Conservation (phyloP, 2,329 filamentous ascomycete genomes). For the Neofusicoccum sp. region DNA sequence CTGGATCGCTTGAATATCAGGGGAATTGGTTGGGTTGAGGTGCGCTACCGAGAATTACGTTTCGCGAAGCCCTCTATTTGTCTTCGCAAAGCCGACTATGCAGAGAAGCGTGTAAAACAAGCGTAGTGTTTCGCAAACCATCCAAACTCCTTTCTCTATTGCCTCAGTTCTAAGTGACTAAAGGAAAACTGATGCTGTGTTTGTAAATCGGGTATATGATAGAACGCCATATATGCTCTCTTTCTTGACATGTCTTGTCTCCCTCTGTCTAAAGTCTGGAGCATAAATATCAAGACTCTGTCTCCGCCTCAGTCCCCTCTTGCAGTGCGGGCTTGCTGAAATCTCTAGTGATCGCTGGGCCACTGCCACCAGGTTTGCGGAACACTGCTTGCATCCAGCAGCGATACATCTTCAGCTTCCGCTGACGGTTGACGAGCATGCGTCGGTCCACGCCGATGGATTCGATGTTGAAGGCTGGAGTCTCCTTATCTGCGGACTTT, state of each 20-base stretch:
- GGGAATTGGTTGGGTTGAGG: too few species aligned
- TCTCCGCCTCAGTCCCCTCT: neutral
- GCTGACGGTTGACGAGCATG: constrained; percentile 87
- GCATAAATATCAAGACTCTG: neutral
- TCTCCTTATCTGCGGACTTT: constrained; percentile 24
- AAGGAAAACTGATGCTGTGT: neutral
- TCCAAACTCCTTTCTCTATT: neutral
- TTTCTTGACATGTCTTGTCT: neutral
- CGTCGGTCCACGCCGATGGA: constrained; percentile 84
- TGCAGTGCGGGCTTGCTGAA: neutral
- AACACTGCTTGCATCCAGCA: constrained; percentile 93
- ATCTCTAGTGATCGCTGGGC: neutral
- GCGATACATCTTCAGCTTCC: constrained; percentile 95
- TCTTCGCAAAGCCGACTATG: too few species aligned
- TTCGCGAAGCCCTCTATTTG: too few species aligned
- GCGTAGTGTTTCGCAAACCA: too few species aligned
- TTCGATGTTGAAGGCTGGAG: constrained; percentile 64
- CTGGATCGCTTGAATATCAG: too few species aligned
- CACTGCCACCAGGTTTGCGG: constrained; percentile 56
- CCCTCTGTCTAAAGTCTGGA: neutral
- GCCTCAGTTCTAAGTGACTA: neutral
- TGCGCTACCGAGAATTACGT: too few species aligned
- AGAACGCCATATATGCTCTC: constrained; percentile 5
- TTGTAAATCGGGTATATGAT: constrained; percentile 13
- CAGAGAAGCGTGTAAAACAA: too few species aligned